A percentile compares a stretch with the other conserved stretches of the same genome.
These are phyloP conservation scores for Globisporangium perplexum DNA, from an alignment of 352 stramenopile genomes.

Conservation along the genomic window DNA sequence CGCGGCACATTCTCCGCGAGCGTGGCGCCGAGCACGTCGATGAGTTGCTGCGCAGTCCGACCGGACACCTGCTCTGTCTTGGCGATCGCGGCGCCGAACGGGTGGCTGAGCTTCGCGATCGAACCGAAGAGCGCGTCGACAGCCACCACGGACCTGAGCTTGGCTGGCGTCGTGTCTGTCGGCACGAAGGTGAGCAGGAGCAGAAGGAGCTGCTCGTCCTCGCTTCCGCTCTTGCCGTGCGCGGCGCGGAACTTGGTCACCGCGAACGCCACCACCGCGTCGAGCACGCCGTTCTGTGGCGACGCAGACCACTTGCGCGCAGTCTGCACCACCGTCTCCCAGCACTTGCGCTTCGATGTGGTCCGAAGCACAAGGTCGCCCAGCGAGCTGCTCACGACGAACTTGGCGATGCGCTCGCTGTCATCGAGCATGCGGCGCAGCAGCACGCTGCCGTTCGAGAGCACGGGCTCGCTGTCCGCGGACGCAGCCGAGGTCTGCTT, in stretches of 20 bases:
- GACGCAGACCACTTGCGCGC: slow-evolving; percentile 39
- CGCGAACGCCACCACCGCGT: slow-evolving; percentile 42
- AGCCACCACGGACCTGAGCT: slow-evolving; percentile 6
- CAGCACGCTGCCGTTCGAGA: slow-evolving; percentile 50
- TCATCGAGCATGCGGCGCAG: slow-evolving; percentile 75
- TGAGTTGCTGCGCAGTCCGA: slow-evolving; percentile 21
- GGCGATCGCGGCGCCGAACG: slow-evolving; percentile 30
- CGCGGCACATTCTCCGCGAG: slow-evolving; percentile 30
- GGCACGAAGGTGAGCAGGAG: slow-evolving; percentile 51
- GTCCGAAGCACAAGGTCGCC: slow-evolving; percentile 51
- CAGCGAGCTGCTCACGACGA: slow-evolving; percentile 45
- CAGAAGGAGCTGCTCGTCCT: slow-evolving; percentile 55
- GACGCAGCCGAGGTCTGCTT: slow-evolving; percentile 29
- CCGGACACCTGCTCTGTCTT: slow-evolving; percentile 6
- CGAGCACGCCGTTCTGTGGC: slow-evolving; percentile 18
- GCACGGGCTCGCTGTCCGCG: slow-evolving; percentile 19
- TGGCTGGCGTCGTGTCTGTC: slow-evolving; percentile 3
- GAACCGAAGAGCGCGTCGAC: slow-evolving; percentile 36
- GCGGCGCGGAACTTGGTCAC: slow-evolving; percentile 43
- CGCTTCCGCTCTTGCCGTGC: slow-evolving; percentile 12
- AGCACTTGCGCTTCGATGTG: slow-evolving; percentile 41
- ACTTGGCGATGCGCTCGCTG: slow-evolving; percentile 57
- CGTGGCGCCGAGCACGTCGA: slow-evolving; percentile 32
- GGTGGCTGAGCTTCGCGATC: slow-evolving; percentile 47
- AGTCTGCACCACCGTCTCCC: slow-evolving; percentile 44